These are phyloP conservation scores for Plasmodium billcollinsi DNA, from an alignment of 169 alveolate species.

Conservation along the genomic window DNA sequence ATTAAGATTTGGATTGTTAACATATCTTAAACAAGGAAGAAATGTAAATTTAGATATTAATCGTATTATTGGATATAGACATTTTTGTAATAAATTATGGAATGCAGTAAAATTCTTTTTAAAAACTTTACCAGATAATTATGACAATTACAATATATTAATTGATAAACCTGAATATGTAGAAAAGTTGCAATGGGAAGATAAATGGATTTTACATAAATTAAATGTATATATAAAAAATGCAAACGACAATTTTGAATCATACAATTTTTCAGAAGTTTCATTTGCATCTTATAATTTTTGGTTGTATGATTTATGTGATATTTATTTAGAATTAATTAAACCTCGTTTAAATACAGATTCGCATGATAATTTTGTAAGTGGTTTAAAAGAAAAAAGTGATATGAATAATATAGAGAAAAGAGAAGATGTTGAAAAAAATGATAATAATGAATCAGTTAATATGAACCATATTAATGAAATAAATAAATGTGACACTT, in stretches of 20 bases:
- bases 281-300: conserved; percentile 94
- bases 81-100: conserved; percentile 99
- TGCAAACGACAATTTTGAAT: conserved; percentile 90
- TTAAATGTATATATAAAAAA: conserved; percentile 86
- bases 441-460: conserved; percentile 65
- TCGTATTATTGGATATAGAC: conserved; percentile 97
- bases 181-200: conserved; percentile 90
- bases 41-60: conserved; percentile 97
- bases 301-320: conserved; percentile 98
- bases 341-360: conserved; percentile 87
- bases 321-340: conserved; percentile 96
- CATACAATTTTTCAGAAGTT: conserved; percentile 95
- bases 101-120: conserved; percentile 95
- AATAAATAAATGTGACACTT: conserved; percentile 3
- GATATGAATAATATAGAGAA: background rate
- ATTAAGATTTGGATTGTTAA: conserved; percentile 96
- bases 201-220: conserved; percentile 95
- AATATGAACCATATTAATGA: conserved; percentile 78
- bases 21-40: conserved; percentile 95
- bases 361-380: background rate
- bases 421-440: conserved; percentile 10
- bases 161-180: conserved; percentile 72
- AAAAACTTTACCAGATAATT: conserved; percentile 81
- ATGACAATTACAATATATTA: conserved; percentile 82
- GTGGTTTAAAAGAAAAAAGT: conserved; percentile 25